Evolutionary conservation across 2,329 filamentous ascomycete genomes (phyloP).

Genomic region (Teratosphaeria nubilosa): DNA sequence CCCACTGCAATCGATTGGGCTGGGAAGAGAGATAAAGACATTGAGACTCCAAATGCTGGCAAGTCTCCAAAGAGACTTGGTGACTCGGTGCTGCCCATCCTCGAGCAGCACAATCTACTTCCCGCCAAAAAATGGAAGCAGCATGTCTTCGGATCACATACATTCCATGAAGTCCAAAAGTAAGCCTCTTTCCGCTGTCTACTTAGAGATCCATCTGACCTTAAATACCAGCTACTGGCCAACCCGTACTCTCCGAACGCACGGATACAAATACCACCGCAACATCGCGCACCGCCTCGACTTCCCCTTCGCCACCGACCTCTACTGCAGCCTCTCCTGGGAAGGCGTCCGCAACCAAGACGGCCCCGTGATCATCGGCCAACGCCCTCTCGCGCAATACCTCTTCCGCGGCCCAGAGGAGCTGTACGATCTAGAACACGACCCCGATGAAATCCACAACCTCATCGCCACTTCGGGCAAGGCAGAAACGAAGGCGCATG

Average conservation of each 20-base stretch:
- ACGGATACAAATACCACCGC: conserved; percentile 40
- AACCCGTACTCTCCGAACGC: conserved; percentile 37
- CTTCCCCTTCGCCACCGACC: conserved; percentile 39
- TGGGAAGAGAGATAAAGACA: conserved; percentile 1
- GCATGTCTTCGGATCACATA: conserved; percentile 43
- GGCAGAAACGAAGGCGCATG: conserved; percentile 25
- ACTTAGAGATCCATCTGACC: neutral
- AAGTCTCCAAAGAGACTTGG: conserved; percentile 20
- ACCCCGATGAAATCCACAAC: conserved; percentile 39
- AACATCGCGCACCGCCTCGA: conserved; percentile 42
- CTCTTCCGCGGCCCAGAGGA: conserved; percentile 37
- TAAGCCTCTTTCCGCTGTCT: neutral
- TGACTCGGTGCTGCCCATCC: conserved; percentile 31
- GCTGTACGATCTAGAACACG: conserved; percentile 37
- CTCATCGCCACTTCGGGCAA: conserved; percentile 12
- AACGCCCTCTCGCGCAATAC: conserved; percentile 33
- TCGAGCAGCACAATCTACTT: conserved; percentile 12
- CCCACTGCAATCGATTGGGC: conserved; percentile 38
- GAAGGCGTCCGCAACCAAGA: conserved; percentile 35
- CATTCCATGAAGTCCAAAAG: conserved; percentile 42
- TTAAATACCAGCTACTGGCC: conserved; percentile 32
- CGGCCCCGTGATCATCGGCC: conserved; percentile 28
- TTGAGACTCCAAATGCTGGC: neutral
- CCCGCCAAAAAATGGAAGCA: conserved; percentile 20
- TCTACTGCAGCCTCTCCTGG: conserved; percentile 36